phyloP scores from a whole-genome alignment of 441 rosid species.

The Adansonia grandidieri region DNA sequence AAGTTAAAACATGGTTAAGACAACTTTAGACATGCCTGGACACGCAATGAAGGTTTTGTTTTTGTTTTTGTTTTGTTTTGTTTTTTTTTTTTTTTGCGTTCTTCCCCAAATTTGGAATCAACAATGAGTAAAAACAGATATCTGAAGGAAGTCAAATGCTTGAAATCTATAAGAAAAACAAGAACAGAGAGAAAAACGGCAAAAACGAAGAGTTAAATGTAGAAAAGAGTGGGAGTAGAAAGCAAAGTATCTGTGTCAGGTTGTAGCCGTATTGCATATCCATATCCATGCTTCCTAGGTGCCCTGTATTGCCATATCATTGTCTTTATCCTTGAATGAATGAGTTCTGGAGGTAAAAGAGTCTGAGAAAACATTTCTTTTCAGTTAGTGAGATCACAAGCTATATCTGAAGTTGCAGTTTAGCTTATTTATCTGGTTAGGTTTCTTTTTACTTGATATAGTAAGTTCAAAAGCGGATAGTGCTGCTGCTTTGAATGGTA shows the following conservation, averaged over 20 bases:
- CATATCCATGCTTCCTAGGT: neutral
- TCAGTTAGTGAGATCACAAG: neutral
- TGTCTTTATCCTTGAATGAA: slow-evolving; percentile 8
- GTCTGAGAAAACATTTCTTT: neutral
- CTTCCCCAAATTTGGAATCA: neutral
- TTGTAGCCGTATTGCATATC: neutral
- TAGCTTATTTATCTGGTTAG: neutral
- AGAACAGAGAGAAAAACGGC: neutral
- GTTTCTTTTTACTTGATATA: slow-evolving; percentile 3
- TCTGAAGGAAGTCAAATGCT: slow-evolving; percentile 9
- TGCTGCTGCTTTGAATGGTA: slow-evolving; percentile 11
- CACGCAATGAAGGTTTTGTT: neutral
- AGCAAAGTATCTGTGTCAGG: neutral
- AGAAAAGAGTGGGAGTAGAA: neutral
- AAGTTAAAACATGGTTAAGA: neutral
- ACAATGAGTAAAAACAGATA: neutral
- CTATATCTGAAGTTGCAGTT: neutral
- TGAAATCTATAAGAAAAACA: neutral
- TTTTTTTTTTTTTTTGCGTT: neutral
- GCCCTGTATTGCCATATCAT: neutral
- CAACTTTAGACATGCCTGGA: neutral
- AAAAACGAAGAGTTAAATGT: slow-evolving; percentile 1
- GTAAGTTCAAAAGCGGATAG: neutral
- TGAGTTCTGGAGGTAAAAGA: slow-evolving; percentile 7
- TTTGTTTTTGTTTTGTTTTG: neutral